These are phyloP conservation scores for Leccinum aurantiacum DNA, from an alignment of 768 basidiomycete genomes.

Conservation along the genomic window DNA sequence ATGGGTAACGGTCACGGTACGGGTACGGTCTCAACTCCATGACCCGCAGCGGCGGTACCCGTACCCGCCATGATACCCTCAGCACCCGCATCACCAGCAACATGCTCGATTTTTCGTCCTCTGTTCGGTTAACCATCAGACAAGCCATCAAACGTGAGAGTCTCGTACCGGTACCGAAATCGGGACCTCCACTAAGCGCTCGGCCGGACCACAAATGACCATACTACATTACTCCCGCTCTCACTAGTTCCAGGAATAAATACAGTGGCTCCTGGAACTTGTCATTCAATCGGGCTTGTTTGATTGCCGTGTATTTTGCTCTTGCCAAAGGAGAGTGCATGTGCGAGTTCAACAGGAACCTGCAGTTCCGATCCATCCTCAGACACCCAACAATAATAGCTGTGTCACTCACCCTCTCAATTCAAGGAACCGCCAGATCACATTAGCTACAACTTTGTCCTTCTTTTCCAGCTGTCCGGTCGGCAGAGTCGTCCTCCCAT, in stretches of 20 bases:
- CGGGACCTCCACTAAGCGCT: constrained; percentile 91
- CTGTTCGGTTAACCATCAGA: constrained; percentile 43
- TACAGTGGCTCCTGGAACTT: constrained; percentile 98
- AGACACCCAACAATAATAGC: not conserved
- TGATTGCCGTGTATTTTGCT: constrained; percentile 85
- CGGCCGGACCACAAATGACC: constrained; percentile 87
- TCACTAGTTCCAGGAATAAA: constrained; percentile 90
- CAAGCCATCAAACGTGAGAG: constrained; percentile 32
- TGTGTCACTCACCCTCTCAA: constrained; percentile 69
- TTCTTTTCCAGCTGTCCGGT: constrained; percentile 81
- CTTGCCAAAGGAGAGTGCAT: constrained; percentile 86
- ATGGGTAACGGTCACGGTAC: no score
- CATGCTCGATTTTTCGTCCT: constrained; percentile 94
- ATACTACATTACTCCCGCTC: constrained; percentile 98
- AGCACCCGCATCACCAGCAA: constrained; percentile 90
- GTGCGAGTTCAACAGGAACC: constrained; percentile 88
- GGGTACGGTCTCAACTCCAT: no score
- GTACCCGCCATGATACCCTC: constrained; percentile 26
- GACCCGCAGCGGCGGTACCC: no score
- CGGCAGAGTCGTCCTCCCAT: constrained; percentile 50
- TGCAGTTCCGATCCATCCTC: constrained; percentile 33
- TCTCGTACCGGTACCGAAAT: constrained; percentile 80
- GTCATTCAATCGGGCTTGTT: constrained; percentile 82
- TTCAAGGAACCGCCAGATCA: constrained; percentile 97
- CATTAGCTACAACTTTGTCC: constrained; percentile 97